A percentile compares a stretch with the other conserved stretches of the same genome.
Conservation (phyloP, 225 moss, liverwort and hornwort genomes). For the Physcomitrium patens region DNA sequence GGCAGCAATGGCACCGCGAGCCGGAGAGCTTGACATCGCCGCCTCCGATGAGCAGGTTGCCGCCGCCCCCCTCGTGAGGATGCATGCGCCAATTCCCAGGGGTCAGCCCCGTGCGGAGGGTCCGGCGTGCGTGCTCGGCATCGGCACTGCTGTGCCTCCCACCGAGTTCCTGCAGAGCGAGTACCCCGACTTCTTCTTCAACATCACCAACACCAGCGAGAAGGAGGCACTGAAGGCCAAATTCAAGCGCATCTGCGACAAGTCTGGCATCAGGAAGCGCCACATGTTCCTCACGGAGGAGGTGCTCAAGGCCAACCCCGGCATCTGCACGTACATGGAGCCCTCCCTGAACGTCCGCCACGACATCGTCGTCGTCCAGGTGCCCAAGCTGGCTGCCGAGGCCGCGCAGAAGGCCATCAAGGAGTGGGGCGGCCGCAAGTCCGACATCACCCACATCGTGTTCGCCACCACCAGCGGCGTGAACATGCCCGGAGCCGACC, state of each 20-base stretch:
- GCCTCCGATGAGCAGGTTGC: too few species aligned
- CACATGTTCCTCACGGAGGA: not conserved
- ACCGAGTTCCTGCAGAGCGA: too few species aligned
- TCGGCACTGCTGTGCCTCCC: slow-evolving; percentile 24
- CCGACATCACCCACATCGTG: slow-evolving; percentile 59
- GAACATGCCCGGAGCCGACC: slow-evolving; percentile 64
- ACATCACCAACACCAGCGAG: too few species aligned
- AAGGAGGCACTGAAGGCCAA: not conserved
- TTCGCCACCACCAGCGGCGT: slow-evolving; percentile 66
- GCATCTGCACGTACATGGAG: slow-evolving; percentile 31
- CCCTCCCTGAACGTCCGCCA: slow-evolving; percentile 26
- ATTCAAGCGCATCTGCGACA: slow-evolving; percentile 6
- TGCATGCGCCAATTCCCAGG: not conserved
- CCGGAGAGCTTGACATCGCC: too few species aligned
- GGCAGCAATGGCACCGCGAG: too few species aligned
- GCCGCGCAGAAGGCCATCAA: too few species aligned
- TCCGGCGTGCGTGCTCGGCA: slow-evolving; percentile 7
- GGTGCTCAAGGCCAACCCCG: not conserved
- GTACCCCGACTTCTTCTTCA: too few species aligned
- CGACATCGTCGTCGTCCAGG: slow-evolving; percentile 32
- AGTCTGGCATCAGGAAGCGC: slow-evolving; percentile 25
- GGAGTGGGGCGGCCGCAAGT: slow-evolving; percentile 31
- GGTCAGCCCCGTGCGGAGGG: slow-evolving; percentile 18
- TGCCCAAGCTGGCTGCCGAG: slow-evolving; percentile 19
- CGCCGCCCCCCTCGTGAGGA: too few species aligned